Conservation (phyloP, 768 basidiomycete species). For the Amyloporia xantha region DNA sequence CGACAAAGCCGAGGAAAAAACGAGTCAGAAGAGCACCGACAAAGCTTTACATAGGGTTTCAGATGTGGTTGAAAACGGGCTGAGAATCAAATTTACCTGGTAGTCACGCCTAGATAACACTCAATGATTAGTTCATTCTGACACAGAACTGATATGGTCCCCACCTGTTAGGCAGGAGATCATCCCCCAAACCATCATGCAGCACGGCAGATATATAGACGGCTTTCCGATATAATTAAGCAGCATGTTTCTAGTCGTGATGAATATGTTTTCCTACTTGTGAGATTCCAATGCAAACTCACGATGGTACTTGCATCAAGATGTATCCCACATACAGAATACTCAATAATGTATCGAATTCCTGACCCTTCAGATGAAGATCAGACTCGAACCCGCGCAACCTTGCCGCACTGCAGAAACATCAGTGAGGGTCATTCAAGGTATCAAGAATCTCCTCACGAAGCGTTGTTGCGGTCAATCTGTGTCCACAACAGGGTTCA, state of each 20-base stretch:
- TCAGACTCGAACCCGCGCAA: constrained; percentile 67
- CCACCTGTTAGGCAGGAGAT: constrained; percentile 33
- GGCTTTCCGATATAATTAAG: constrained; percentile 62
- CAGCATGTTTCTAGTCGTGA: constrained; percentile 53
- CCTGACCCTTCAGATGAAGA: constrained; percentile 49
- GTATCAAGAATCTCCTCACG: constrained; percentile 32
- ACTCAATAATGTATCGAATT: constrained; percentile 64
- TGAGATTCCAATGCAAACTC: constrained; percentile 18
- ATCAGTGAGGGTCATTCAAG: background rate
- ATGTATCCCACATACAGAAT: constrained; percentile 70
- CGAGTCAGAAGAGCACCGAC: constrained; percentile 57
- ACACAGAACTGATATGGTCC: too few species aligned
- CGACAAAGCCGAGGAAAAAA: constrained; percentile 62
- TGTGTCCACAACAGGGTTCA: constrained; percentile 21
- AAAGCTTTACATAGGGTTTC: constrained; percentile 31
- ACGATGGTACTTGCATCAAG: constrained; percentile 77
- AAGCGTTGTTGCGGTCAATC: constrained; percentile 69
- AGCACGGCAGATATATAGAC: constrained; percentile 57
- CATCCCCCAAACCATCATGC: constrained; percentile 68
- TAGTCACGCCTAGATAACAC: constrained; percentile 23
- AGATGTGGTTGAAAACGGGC: constrained; percentile 1
- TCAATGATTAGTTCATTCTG: too few species aligned
- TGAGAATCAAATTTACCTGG: constrained; percentile 10
- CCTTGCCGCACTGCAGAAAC: constrained; percentile 51
- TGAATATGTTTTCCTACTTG: background rate